A percentile compares a stretch with the other conserved stretches of the same genome.
Conservation (phyloP, 2,329 filamentous ascomycete genomes). For the Aureobasidium vineae region DNA sequence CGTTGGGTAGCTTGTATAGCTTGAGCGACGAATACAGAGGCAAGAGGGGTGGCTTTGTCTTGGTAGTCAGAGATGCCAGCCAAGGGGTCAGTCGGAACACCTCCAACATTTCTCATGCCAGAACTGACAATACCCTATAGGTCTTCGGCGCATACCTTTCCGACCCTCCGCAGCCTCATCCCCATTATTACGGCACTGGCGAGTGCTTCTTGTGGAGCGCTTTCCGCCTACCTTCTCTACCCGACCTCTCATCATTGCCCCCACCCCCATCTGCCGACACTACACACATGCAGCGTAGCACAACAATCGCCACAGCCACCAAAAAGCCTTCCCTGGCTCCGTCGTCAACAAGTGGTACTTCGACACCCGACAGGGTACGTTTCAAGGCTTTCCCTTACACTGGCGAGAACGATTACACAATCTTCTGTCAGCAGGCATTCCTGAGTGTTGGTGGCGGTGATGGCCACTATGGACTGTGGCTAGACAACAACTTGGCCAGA, state of each 20-base stretch:
- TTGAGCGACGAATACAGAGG: slow-evolving; percentile 67
- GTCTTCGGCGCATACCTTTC: slow-evolving; percentile 94
- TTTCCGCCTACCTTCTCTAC: slow-evolving; percentile 59
- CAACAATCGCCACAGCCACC: slow-evolving; percentile 50
- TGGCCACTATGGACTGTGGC: slow-evolving; percentile 89
- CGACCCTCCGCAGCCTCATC: slow-evolving; percentile 74
- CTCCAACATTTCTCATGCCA: not conserved
- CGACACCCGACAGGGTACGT: slow-evolving; percentile 71
- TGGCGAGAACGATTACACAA: slow-evolving; percentile 94
- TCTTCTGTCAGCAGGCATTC: slow-evolving; percentile 83
- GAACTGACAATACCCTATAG: slow-evolving; percentile 31
- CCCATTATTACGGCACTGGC: slow-evolving; percentile 92
- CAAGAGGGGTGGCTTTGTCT: slow-evolving; percentile 77
- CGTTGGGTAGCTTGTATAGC: slow-evolving; percentile 80
- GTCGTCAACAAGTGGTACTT: slow-evolving; percentile 45
- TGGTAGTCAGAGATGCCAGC: slow-evolving; percentile 76
- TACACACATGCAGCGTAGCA: slow-evolving; percentile 60
- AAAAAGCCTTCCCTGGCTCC: slow-evolving; percentile 33
- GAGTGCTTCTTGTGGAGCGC: slow-evolving; percentile 93
- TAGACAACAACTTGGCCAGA: slow-evolving; percentile 79
- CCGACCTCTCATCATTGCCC: slow-evolving; percentile 58
- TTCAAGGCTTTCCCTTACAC: slow-evolving; percentile 98
- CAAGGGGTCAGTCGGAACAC: slow-evolving; percentile 61
- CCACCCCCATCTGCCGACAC: slow-evolving; percentile 69
- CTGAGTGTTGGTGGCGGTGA: slow-evolving; percentile 83